Evolutionary conservation across 179 eudicot genomes (phyloP).

Genomic region (Drosera spatulata): DNA sequence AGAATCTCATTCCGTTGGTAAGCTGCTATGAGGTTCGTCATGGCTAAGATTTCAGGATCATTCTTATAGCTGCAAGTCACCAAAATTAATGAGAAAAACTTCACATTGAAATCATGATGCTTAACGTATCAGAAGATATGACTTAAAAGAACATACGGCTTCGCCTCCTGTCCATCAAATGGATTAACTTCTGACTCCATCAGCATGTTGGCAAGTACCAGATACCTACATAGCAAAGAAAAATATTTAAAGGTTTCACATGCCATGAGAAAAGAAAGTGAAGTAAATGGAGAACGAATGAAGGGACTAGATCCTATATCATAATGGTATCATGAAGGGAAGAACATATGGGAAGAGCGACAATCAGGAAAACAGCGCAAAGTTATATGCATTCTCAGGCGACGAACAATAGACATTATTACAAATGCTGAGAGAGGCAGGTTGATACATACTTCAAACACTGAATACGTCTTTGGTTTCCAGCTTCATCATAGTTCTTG

Average conservation of each 20-base stretch:
- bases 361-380: too few species aligned
- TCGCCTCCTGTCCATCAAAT: conserved; percentile 97
- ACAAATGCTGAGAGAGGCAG: not conserved
- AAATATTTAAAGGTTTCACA: too few species aligned
- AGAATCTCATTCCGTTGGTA: conserved; percentile 90
- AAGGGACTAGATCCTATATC: too few species aligned
- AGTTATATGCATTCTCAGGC: not conserved
- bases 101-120: not conserved
- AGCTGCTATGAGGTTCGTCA: conserved; percentile 94
- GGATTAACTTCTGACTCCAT: conserved; percentile 98
- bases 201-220: conserved; percentile 95
- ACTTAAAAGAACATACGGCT: conserved; percentile 53
- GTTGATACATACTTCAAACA: conserved; percentile 69
- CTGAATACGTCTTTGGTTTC: conserved; percentile 85
- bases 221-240: conserved; percentile 31
- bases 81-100: conserved; percentile 22
- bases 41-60: conserved; percentile 93
- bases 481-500: conserved; percentile 99
- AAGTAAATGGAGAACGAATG: too few species aligned
- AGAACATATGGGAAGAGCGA: too few species aligned
- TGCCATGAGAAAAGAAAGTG: too few species aligned
- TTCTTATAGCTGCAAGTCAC: conserved; percentile 66
- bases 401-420: not conserved
- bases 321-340: too few species aligned
- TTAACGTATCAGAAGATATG: not conserved